These are phyloP conservation scores for Thraustochytrium aureum DNA, from an alignment of 352 stramenopile genomes.

Conservation along the genomic window DNA sequence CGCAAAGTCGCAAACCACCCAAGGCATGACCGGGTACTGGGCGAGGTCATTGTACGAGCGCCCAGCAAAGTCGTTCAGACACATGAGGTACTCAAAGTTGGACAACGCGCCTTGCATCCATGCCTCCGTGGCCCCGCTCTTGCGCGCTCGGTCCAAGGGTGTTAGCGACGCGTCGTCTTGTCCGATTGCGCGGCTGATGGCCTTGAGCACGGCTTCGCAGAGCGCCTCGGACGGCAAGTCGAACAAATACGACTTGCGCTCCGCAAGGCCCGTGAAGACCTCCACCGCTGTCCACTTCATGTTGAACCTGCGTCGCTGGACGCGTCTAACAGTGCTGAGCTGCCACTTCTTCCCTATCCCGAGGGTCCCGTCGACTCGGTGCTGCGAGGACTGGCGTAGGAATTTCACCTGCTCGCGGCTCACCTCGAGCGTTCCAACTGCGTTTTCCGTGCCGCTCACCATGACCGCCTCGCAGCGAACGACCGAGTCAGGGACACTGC, in stretches of 20 bases:
- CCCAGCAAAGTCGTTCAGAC: slow-evolving; percentile 93
- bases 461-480: background rate
- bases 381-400: background rate
- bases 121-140: slow-evolving; percentile 13
- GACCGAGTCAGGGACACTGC: background rate
- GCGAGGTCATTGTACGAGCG: slow-evolving; percentile 95
- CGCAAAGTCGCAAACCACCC: slow-evolving; percentile 94
- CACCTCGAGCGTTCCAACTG: background rate
- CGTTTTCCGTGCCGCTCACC: background rate
- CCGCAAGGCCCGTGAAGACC: slow-evolving; percentile 24
- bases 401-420: slow-evolving; percentile 1
- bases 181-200: background rate
- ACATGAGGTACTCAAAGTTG: slow-evolving; percentile 96
- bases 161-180: slow-evolving; percentile 22
- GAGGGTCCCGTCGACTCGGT: background rate
- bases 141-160: background rate
- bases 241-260: slow-evolving; percentile 46
- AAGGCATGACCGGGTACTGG: slow-evolving; percentile 98
- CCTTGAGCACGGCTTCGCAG: background rate
- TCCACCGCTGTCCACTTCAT: slow-evolving; percentile 39
- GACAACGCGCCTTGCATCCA: slow-evolving; percentile 73
- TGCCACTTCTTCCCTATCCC: slow-evolving; percentile 25
- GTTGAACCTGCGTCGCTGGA: slow-evolving; percentile 40
- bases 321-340: background rate
- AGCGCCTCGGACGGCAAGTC: background rate